phyloP scores from a whole-genome alignment of 2,329 filamentous ascomycete species.

The Pseudopyrenochaeta lycopersici region DNA sequence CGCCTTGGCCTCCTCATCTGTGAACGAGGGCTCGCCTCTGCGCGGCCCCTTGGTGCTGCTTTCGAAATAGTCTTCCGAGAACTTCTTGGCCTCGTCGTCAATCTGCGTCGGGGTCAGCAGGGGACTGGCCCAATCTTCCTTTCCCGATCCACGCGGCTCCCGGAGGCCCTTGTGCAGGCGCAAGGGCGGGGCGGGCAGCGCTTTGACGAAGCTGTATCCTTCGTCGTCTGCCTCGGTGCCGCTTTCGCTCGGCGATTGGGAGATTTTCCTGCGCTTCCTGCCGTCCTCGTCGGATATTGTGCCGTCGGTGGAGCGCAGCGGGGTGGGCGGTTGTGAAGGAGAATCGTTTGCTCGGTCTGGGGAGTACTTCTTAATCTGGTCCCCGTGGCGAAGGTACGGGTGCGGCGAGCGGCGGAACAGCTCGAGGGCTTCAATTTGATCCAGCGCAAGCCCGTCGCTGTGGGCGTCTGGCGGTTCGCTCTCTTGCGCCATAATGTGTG shows the following conservation, averaged over 20 bases:
- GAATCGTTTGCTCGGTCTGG: conserved; percentile 9
- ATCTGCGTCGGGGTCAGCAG: conserved; percentile 58
- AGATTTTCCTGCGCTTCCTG: conserved; percentile 37
- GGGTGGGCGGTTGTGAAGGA: conserved; percentile 20
- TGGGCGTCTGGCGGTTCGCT: conserved; percentile 23
- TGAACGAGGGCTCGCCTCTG: conserved; percentile 27
- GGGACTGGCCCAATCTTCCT: conserved; percentile 48
- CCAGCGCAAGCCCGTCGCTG: conserved; percentile 24
- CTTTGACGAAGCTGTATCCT: conserved; percentile 76
- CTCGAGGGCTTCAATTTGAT: conserved; percentile 42
- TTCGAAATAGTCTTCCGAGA: conserved; percentile 50
- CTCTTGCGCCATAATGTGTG: conserved; percentile 12
- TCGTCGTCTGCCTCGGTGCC: conserved; percentile 97
- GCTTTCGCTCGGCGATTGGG: conserved; percentile 75
- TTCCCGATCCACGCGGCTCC: conserved; percentile 54
- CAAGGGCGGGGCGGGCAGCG: conserved; percentile 79
- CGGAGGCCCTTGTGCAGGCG: conserved; percentile 81
- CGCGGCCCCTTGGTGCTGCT: conserved; percentile 23
- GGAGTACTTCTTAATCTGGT: conserved; percentile 32
- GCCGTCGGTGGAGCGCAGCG: conserved; percentile 21
- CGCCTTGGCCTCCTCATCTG: conserved; percentile 48
- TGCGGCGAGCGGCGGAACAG: conserved; percentile 50
- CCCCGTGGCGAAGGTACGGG: conserved; percentile 46
- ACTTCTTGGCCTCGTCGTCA: conserved; percentile 55
- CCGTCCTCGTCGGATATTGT: conserved; percentile 38